phyloP scores from a whole-genome alignment of 2,329 filamentous ascomycete genomes.

The Chaetomium strumarium region DNA sequence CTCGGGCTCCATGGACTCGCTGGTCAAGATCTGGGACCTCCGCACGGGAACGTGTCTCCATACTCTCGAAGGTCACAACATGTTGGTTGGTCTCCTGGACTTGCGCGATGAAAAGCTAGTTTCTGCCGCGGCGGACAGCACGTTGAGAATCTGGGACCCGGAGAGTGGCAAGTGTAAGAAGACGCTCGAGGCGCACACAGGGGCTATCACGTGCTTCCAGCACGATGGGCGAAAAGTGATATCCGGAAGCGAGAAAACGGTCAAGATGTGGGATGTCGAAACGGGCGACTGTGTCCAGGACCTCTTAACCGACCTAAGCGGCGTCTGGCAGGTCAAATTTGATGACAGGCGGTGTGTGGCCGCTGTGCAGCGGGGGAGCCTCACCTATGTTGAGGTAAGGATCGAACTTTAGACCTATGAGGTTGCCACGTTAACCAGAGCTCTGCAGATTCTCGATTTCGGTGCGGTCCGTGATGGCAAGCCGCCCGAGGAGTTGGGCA shows the following conservation, averaged over 20 bases:
- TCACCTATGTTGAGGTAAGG: conserved; percentile 93
- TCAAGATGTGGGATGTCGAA: conserved; percentile 98
- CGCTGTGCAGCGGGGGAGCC: conserved; percentile 83
- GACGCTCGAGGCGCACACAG: conserved; percentile 86
- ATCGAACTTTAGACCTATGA: conserved; percentile 1
- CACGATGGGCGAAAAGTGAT: conserved; percentile 97
- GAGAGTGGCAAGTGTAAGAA: conserved; percentile 87
- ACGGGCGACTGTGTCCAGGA: conserved; percentile 91
- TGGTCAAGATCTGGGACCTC: conserved; percentile 96
- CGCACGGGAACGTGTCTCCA: conserved; percentile 78
- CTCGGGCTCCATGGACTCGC: conserved; percentile 95
- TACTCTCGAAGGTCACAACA: conserved; percentile 86
- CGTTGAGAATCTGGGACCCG: conserved; percentile 93
- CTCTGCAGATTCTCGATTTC: conserved; percentile 82
- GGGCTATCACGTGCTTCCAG: conserved; percentile 97
- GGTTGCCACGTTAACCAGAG: conserved; percentile 29
- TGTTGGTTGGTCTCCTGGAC: conserved; percentile 87
- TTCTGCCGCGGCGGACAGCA: conserved; percentile 91
- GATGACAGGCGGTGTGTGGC: conserved; percentile 93
- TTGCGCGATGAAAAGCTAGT: conserved; percentile 85
- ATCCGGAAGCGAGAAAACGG: conserved; percentile 85
- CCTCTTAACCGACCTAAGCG: conserved; percentile 83
- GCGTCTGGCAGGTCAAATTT: conserved; percentile 99
- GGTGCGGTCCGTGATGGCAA: conserved; percentile 87
- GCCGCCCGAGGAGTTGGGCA: conserved; percentile 68